Base-by-base conservation (phyloP, 169 alveolate species). In the Plasmodium chabaudi region DNA sequence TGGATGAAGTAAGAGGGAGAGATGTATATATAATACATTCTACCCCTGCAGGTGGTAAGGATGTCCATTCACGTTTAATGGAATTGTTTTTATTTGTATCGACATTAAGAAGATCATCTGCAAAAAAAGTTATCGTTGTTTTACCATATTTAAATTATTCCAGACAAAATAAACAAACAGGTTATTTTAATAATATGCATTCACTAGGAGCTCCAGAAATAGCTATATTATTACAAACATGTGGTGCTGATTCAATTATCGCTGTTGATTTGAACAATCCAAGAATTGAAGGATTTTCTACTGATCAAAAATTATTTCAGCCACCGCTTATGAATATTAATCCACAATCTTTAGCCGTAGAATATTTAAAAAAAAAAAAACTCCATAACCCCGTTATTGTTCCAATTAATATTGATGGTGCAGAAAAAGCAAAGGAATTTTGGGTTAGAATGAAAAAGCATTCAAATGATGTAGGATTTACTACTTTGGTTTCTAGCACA, bases 81-180 rank as follows among this genome's bases (percentile, higher is more conserved):
- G 91, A 79, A 60, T 72, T 89, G 17, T 89, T 89, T 79, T 72
- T 79, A 49, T 79, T 89, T 69, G 57, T 89, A 5, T 88, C 97
- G 39, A 93, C 98, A 12, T 71, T 93, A 64, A 92, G 96, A 74
- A 94, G 98, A 90, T 94, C 98, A 9, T 94, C 97, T 64, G 98
- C 98, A 12, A 94, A 92, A 88, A 93, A 93, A 86, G 95, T 97
- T 9, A 95, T 95, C 5, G 97, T 95, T 13, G 96, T 97, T 17
- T 92, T 96, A 17, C 98, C 98, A n/a, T 97, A 95, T 53, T 94
- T 96, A 92, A 97, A 97, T 12, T 97, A 95, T 69, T 97, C 97
- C 19, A 92, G 98, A 70, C 93, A 94, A 89, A 71, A 88, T 47
- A 79, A 61, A 59, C 87, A 72, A 27, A 27, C 46, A 27, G 87